These are phyloP conservation scores for Keithomyces neogunnii DNA, from an alignment of 2,329 filamentous ascomycete genomes.

Conservation along the genomic window DNA sequence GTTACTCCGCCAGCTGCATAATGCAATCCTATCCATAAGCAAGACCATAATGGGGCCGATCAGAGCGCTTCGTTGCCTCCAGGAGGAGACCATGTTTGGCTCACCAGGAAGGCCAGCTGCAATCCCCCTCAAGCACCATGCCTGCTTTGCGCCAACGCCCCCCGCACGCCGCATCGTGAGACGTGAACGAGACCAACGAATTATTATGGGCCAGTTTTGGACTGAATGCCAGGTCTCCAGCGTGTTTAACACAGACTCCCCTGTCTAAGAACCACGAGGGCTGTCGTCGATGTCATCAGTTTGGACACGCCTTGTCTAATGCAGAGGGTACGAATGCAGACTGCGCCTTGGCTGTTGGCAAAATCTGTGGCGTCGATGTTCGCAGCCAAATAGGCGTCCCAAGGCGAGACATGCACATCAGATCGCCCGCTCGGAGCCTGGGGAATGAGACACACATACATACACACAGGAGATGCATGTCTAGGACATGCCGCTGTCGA, in stretches of 20 bases:
- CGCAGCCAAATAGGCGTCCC: slow-evolving; percentile 8
- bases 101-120: not conserved
- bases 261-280: no score
- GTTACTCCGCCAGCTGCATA: not conserved
- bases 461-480: slow-evolving; percentile 21
- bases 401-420: slow-evolving; percentile 15
- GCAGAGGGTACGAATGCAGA: not conserved
- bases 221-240: no score
- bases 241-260: no score
- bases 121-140: not conserved
- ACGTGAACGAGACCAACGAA: no score
- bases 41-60: not conserved
- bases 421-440: slow-evolving; percentile 26
- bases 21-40: not conserved
- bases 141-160: no score
- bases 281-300: no score
- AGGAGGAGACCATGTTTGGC: not conserved
- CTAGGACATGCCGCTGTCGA: slow-evolving; percentile 23
- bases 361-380: slow-evolving; percentile 5
- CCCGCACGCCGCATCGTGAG: not conserved
- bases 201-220: no score
- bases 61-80: not conserved
- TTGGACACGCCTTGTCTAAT: not conserved
- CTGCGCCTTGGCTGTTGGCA: not conserved
- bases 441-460: slow-evolving; percentile 34